These are phyloP conservation scores for Wickerhamomyces silvicola DNA, from an alignment of 805 yeast species.

Conservation along the genomic window DNA sequence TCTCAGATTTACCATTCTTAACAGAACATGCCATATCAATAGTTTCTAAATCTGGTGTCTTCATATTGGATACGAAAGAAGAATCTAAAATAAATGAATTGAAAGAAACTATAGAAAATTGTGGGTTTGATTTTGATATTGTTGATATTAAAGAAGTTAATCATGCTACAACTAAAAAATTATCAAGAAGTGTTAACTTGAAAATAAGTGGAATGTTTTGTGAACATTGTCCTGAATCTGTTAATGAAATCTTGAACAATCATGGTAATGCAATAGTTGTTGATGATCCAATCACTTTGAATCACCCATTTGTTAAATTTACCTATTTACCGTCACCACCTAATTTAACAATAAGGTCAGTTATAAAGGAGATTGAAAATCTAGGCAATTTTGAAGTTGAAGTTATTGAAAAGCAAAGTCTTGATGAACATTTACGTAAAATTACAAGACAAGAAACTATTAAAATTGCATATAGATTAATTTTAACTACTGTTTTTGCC, in stretches of 20 bases:
- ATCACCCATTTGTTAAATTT: constrained; percentile 53
- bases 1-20: constrained; percentile 43
- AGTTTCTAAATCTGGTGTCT: constrained; percentile 57
- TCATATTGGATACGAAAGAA: constrained; percentile 42
- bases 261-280: constrained; percentile 55
- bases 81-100: constrained; percentile 32
- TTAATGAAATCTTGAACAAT: constrained; percentile 40
- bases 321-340: constrained; percentile 59
- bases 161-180: constrained; percentile 40
- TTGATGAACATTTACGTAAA: constrained; percentile 56
- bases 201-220: constrained; percentile 64
- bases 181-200: constrained; percentile 51
- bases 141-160: constrained; percentile 37
- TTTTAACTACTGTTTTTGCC: constrained; percentile 46
- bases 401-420: constrained; percentile 45
- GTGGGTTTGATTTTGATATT: constrained; percentile 57
- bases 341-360: constrained; percentile 46
- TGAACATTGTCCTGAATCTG: constrained; percentile 56
- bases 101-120: constrained; percentile 49
- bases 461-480: constrained; percentile 38
- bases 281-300: constrained; percentile 47
- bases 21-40: constrained; percentile 47
- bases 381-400: constrained; percentile 42
- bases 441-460: constrained; percentile 44
- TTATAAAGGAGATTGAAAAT: constrained; percentile 42